A percentile compares a stretch with the other conserved stretches of the same genome.
Evolutionary conservation across 2,329 filamentous ascomycete species (phyloP).

Genomic region (Fusarium sp.): DNA sequence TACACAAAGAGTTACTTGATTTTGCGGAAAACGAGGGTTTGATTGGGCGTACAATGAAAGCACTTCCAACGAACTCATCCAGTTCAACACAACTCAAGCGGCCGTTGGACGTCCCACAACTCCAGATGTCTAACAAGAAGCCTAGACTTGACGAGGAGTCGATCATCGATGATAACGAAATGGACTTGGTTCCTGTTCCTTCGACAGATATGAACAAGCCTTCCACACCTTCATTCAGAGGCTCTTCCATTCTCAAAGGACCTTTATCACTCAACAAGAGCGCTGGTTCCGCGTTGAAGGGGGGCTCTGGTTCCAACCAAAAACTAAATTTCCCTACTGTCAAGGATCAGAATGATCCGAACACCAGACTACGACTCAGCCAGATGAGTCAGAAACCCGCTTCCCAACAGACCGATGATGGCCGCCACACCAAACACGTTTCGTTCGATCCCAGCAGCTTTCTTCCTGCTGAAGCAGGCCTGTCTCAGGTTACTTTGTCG

Average conservation of each 20-base stretch:
- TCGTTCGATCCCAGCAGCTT: slow-evolving; percentile 41
- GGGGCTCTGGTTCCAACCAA: slow-evolving; percentile 53
- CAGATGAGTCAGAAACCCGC: slow-evolving; percentile 66
- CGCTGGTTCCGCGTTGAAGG: slow-evolving; percentile 10
- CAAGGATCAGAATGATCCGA: slow-evolving; percentile 79
- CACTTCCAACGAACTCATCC: slow-evolving; percentile 4
- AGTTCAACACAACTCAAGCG: slow-evolving; percentile 27
- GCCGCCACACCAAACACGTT: slow-evolving; percentile 43
- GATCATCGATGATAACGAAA: slow-evolving; percentile 14
- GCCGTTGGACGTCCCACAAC: slow-evolving; percentile 10
- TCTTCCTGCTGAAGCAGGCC: slow-evolving; percentile 6
- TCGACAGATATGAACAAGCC: slow-evolving; percentile 8
- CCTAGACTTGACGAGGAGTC: background rate
- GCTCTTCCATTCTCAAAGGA: slow-evolving; percentile 15
- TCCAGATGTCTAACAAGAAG: slow-evolving; percentile 21
- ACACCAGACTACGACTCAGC: slow-evolving; percentile 75
- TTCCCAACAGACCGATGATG: slow-evolving; percentile 65
- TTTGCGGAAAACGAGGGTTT: slow-evolving; percentile 58
- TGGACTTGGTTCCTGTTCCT: slow-evolving; percentile 31
- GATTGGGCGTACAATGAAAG: slow-evolving; percentile 43
- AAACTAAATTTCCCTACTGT: slow-evolving; percentile 79
- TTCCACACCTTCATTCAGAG: slow-evolving; percentile 6
- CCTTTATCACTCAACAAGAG: slow-evolving; percentile 4
- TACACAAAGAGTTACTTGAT: slow-evolving; percentile 58
- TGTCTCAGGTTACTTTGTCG: slow-evolving; percentile 22